Base-by-base conservation (phyloP, 1,139 yeast genomes). In the Scheffersomyces titani region DNA sequence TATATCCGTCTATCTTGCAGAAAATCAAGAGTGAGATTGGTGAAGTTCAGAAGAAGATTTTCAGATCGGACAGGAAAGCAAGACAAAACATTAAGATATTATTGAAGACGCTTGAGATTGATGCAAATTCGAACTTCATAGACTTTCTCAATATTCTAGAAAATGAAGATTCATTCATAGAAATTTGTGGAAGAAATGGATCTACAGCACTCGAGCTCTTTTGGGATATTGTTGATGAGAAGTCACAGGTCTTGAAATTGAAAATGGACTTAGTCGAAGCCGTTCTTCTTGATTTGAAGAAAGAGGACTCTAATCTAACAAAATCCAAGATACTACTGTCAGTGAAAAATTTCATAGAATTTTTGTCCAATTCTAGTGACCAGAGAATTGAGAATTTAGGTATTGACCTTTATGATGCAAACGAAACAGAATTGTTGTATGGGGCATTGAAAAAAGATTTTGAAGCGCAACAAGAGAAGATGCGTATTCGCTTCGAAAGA, bases 131-230 rank as follows among this genome's bases (percentile, higher is more conserved):
- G 0, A 77, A 72, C 55, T 92, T 96, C 87, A 74, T 72, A 55
- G 87, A 86, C 24, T 67, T 90, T 6, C 77, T 84, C 47, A 77
- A 83, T 0, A 57, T 69, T 3, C 65, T 92, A 1, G 86, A 85
- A 61, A 81, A 83, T 36, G 89, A 89, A 58, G 80, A 77, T 54
- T 75, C 86, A 19, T 92, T 89, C 65, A 68, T 82, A 18, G 85
- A 82, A 21, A 64, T 92, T 49, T 81, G 92, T 59, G 97, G 97
- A 0, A 81, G 93, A 57, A 80, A 85, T 50, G 98, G 98, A 0
- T 92, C 98, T 0, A 80, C 87, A 1, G 90, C 97, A 0, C 68
- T 89, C 46, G 97, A 92, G 59, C 72, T 91, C 50, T 91, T 90
- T 65, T 84, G 92, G 85, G 97, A 93, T 69, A 68, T 83, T 0